Evolutionary conservation across 1,284 basidiomycete species (phyloP).

Genomic region (Tilletia indica): DNA sequence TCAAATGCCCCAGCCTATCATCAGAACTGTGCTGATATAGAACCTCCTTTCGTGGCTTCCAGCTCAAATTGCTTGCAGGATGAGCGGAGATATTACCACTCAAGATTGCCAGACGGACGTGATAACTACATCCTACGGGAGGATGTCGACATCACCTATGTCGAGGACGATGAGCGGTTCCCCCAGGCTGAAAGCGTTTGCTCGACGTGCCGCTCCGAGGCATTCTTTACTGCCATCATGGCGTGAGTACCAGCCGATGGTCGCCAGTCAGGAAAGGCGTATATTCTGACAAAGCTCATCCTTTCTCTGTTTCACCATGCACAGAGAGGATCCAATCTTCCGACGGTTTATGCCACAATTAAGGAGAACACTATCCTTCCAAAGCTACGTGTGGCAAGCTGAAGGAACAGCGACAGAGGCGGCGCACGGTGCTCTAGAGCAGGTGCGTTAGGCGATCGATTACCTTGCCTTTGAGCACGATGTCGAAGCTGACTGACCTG

Average conservation of each 20-base stretch:
- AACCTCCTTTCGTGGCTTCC: neutral
- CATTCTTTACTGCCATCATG: neutral
- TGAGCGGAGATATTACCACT: neutral
- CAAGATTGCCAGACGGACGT: neutral
- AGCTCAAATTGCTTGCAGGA: conserved; percentile 15
- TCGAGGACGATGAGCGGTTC: conserved; percentile 12
- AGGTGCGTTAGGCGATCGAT: neutral
- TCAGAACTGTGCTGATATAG: too few relatives aligned
- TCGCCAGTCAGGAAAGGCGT: neutral
- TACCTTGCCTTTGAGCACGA: too few relatives aligned
- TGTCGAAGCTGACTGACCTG: neutral
- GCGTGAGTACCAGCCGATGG: neutral
- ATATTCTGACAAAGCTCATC: neutral
- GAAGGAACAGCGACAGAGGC: conserved; percentile 9
- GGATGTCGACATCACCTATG: conserved; percentile 13
- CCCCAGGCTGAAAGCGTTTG: conserved; percentile 9
- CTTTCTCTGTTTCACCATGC: neutral
- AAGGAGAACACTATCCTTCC: neutral
- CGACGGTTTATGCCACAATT: neutral
- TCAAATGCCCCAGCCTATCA: neutral
- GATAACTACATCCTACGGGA: neutral
- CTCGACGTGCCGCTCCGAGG: conserved; percentile 4
- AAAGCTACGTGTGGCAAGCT: neutral
- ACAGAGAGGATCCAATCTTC: neutral
- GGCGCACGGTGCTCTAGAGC: neutral